phyloP scores from a whole-genome alignment of 2,329 filamentous ascomycete genomes.

The Beauveria rudraprayagi region DNA sequence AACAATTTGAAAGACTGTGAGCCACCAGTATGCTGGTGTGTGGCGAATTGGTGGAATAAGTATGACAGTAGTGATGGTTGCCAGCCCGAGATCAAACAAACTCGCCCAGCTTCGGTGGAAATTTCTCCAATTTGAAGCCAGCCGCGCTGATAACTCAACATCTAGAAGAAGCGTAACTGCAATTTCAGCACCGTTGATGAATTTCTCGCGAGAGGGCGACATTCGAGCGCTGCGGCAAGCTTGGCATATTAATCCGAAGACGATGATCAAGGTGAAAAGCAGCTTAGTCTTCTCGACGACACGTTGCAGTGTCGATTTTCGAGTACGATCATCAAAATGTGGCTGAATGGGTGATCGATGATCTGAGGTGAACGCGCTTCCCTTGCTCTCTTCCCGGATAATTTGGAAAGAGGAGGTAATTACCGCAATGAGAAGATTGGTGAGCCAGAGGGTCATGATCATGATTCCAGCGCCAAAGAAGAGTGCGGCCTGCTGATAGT shows the following conservation, averaged over 20 bases:
- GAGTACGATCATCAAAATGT: constrained; percentile 29
- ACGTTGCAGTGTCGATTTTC: constrained; percentile 50
- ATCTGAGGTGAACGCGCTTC: constrained; percentile 82
- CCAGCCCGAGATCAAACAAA: constrained; percentile 71
- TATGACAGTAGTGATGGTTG: constrained; percentile 74
- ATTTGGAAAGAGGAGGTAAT: constrained; percentile 98
- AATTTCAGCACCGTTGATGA: constrained; percentile 67
- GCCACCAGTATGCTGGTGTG: constrained; percentile 73
- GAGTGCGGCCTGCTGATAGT: constrained; percentile 78
- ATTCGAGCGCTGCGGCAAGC: constrained; percentile 70
- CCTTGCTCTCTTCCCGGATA: constrained; percentile 90
- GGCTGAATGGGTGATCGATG: constrained; percentile 39
- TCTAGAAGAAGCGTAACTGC: constrained; percentile 71
- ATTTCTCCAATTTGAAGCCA: constrained; percentile 68
- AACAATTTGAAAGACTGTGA: constrained; percentile 88
- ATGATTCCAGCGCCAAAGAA: constrained; percentile 71
- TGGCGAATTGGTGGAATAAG: constrained; percentile 72
- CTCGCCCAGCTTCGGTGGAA: constrained; percentile 73
- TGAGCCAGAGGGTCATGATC: constrained; percentile 92
- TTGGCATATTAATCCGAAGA: constrained; percentile 72
- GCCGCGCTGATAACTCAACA: constrained; percentile 72
- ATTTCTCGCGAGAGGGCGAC: constrained; percentile 47
- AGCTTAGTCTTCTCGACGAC: constrained; percentile 66
- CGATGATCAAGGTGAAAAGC: constrained; percentile 75
- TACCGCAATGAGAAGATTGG: constrained; percentile 89